Evolutionary conservation across 2,329 filamentous ascomycete genomes (phyloP), one percentile per base, ranked within the genome.

Genomic region (Apiospora rasikravindrae): DNA sequence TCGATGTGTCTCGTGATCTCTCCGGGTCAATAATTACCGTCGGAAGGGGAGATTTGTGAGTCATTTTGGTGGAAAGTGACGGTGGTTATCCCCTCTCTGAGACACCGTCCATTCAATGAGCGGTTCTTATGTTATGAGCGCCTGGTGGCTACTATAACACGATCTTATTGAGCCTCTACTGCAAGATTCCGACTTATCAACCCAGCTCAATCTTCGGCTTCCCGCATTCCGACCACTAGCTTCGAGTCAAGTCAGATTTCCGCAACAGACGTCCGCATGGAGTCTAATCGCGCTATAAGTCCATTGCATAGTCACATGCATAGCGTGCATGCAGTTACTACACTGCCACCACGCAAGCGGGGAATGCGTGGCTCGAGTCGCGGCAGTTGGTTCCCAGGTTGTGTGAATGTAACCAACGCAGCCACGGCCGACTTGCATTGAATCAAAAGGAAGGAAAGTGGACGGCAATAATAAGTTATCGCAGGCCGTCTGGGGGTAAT

Each of bases 301-400:
- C 37, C 33, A 40, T 33, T 22, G 57, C 57, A 64, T 64, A n/a
- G 53, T 61, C 53, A 37, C 53, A 61, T 61, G 53, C 57, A 37
- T 61, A 2, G 53, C 10, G 29, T 33, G 57, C 57, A 64, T 64
- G 57, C 57, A 37, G 57, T 40, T 33, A 64, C 19, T 37, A 19
- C 51, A 42, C 45, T 49, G n/a, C 45, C 29, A 14, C 33, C 29
- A 14, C 33, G 8, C 29, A 40, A 40, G 33, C 19, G 57, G 57
- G 57, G 57, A 14, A 11, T 64, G 8, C 33, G 57, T 64, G 57
- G 57, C 57, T 40, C 57, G 57, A 64, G 29, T 40, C 57, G 57
- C 57, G 57, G 57, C 57, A 64, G 57, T 64, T 64, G 57, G 33
- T 40, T 64, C 19, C 22, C 57, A 64, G 11, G 57, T 24, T 64